Percentiles rank a stretch among this genome's conserved stretches.
These are phyloP conservation scores for Lagerstroemia speciosa DNA, from an alignment of 345 rosid genomes.

Conservation along the genomic window DNA sequence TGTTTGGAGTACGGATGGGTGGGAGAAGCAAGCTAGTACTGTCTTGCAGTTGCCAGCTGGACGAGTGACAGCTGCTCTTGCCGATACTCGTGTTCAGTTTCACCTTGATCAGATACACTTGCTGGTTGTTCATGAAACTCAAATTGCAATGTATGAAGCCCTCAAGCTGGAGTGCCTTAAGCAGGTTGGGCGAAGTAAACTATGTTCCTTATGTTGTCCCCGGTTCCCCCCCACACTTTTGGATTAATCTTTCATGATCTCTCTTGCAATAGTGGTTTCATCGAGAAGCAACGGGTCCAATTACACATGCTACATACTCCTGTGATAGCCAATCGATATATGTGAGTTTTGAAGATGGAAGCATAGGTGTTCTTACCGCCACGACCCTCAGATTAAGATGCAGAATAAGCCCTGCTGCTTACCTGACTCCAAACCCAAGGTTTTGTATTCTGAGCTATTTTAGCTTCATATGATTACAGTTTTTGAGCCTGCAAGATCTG, in stretches of 20 bases:
- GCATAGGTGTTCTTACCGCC: constrained; percentile 57
- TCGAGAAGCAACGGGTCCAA: constrained; percentile 55
- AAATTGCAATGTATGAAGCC: constrained; percentile 65
- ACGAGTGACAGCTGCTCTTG: constrained; percentile 33
- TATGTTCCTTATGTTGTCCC: neutral
- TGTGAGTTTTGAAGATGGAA: constrained; percentile 70
- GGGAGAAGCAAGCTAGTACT: constrained; percentile 61
- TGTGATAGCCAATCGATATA: constrained; percentile 70
- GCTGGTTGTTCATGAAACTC: constrained; percentile 71
- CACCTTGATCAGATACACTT: constrained; percentile 59
- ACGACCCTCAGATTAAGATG: constrained; percentile 65
- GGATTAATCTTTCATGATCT: constrained; percentile 3
- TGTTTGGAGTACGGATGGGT: constrained; percentile 71
- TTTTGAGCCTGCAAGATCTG: neutral
- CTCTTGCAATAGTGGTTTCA: constrained; percentile 44
- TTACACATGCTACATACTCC: constrained; percentile 76
- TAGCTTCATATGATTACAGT: neutral
- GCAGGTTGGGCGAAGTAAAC: constrained; percentile 36
- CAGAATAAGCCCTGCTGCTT: constrained; percentile 63
- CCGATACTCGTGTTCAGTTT: constrained; percentile 78
- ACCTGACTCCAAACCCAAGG: constrained; percentile 68
- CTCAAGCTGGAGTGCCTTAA: constrained; percentile 55
- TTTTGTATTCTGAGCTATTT: neutral
- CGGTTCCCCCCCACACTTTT: neutral
- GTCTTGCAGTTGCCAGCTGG: constrained; percentile 45